These are phyloP conservation scores for Podaxis sp. DNA, from an alignment of 768 basidiomycete species.

Conservation along the genomic window DNA sequence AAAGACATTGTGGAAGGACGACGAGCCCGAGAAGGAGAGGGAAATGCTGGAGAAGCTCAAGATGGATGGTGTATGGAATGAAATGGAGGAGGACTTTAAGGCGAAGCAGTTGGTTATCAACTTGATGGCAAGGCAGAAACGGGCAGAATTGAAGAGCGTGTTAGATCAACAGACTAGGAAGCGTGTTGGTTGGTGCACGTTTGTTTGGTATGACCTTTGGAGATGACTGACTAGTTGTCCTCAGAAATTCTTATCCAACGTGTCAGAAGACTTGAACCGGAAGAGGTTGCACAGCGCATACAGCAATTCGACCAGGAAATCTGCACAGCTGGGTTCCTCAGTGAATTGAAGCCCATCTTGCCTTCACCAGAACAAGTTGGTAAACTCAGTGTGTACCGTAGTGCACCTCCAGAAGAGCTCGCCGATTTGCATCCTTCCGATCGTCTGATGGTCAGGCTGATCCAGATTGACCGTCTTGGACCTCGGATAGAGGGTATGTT, in stretches of 20 bases:
- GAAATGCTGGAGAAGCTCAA: constrained; percentile 83
- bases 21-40: constrained; percentile 64
- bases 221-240: constrained; percentile 3
- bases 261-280: constrained; percentile 78
- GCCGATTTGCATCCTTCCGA: constrained; percentile 91
- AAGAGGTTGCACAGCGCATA: constrained; percentile 82
- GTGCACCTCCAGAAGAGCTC: constrained; percentile 83
- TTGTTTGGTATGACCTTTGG: not conserved
- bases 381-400: constrained; percentile 87
- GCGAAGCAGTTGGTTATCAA: constrained; percentile 93
- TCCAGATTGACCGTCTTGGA: constrained; percentile 86
- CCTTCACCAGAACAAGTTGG: constrained; percentile 91
- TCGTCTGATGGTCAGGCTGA: constrained; percentile 94
- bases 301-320: constrained; percentile 84
- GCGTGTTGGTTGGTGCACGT: constrained; percentile 71
- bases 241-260: constrained; percentile 92
- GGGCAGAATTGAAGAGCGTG: constrained; percentile 88
- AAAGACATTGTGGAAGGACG: constrained; percentile 84
- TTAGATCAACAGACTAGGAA: constrained; percentile 91
- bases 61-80: constrained; percentile 84
- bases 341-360: constrained; percentile 82
- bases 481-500: constrained; percentile 96
- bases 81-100: constrained; percentile 98
- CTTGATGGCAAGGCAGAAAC: constrained; percentile 80
- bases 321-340: constrained; percentile 86